A percentile compares a stretch with the other conserved stretches of the same genome.
Evolutionary conservation across 2,329 filamentous ascomycete genomes (phyloP).

Genomic region (Fusarium incarnatum): DNA sequence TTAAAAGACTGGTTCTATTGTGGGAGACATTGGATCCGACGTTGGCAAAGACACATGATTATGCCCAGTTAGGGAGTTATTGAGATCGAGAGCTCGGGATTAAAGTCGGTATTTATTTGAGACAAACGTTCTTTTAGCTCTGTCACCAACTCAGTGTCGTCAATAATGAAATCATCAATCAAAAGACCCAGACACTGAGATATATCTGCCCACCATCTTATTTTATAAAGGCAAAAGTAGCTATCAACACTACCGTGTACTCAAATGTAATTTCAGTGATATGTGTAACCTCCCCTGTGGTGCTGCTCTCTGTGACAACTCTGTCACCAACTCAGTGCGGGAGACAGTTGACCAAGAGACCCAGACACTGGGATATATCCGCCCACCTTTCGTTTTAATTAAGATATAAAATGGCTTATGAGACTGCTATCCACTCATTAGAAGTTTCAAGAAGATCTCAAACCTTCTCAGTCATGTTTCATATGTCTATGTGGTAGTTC

Average conservation of each 20-base stretch:
- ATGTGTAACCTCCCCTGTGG: accelerated
- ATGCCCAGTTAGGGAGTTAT: neutral
- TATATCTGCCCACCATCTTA: neutral
- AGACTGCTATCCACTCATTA: accelerated
- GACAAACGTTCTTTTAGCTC: neutral
- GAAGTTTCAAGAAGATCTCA: accelerated
- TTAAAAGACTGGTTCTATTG: neutral
- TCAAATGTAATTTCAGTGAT: too few relatives aligned
- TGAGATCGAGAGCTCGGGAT: neutral
- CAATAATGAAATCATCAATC: accelerated
- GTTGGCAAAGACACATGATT: neutral
- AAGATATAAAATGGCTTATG: accelerated
- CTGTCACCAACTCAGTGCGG: too few relatives aligned
- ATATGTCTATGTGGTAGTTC: neutral
- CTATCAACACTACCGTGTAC: too few relatives aligned
- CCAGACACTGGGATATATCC: too few relatives aligned
- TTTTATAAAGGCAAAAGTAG: too few relatives aligned
- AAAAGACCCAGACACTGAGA: neutral
- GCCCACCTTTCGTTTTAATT: accelerated
- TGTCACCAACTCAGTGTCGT: neutral
- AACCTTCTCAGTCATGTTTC: accelerated
- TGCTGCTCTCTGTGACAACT: too few relatives aligned
- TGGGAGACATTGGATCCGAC: neutral
- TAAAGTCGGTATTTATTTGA: accelerated
- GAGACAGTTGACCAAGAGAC: too few relatives aligned